Conservation (phyloP, 1,139 yeast genomes). For the Hansenula anomala region DNA sequence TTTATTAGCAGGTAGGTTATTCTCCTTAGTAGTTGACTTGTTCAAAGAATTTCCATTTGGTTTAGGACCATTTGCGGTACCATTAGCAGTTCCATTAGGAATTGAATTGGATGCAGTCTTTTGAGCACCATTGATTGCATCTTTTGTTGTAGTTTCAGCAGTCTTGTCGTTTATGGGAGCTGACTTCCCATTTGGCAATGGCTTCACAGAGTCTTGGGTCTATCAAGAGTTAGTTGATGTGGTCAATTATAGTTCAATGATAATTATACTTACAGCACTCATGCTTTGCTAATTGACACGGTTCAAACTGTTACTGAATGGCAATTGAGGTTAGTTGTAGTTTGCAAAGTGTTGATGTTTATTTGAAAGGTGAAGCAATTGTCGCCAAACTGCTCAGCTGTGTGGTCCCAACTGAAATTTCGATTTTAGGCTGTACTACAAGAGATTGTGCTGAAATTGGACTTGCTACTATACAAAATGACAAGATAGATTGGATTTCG, state of each 20-base stretch:
- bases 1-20: no score
- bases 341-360: not conserved
- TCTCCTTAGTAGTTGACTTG: no score
- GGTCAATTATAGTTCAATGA: no score
- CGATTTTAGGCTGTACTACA: not conserved
- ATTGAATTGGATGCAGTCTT: not conserved
- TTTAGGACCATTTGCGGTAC: no score
- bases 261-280: conserved; percentile 2
- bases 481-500: not conserved
- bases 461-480: not conserved
- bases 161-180: conserved; percentile 22
- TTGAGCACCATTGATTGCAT: not conserved
- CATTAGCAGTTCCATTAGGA: not conserved
- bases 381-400: not conserved
- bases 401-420: conserved; percentile 2
- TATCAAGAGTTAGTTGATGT: not conserved
- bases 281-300: conserved; percentile 2
- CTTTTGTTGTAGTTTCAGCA: conserved; percentile 12
- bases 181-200: conserved; percentile 20
- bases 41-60: not conserved
- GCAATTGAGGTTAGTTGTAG: not conserved
- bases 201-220: conserved; percentile 2
- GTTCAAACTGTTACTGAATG: not conserved
- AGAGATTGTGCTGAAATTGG: not conserved
- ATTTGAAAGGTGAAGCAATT: not conserved